Conservation (phyloP, 1,284 basidiomycete species). For the Cystobasidium sp. region DNA sequence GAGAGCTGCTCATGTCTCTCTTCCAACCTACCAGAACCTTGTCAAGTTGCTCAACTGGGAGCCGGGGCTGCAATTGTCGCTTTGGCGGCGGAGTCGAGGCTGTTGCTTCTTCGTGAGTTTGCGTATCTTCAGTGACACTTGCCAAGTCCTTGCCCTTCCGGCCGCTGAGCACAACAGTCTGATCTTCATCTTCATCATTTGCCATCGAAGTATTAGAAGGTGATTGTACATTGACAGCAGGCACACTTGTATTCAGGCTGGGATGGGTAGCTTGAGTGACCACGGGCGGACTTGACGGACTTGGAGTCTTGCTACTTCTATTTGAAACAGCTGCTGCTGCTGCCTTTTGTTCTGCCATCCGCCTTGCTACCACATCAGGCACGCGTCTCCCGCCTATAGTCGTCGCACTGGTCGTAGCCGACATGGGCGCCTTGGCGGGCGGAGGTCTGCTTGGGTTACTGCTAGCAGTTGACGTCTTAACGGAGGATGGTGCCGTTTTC, state of each 20-base stretch:
- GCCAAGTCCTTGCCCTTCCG: not conserved
- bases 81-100: constrained; percentile 3
- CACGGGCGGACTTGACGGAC: no score
- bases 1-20: not conserved
- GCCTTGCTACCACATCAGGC: constrained; percentile 23
- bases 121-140: not conserved
- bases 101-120: not conserved
- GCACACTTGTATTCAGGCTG: not conserved
- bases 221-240: constrained; percentile 14
- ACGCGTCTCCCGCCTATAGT: constrained; percentile 17
- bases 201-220: constrained; percentile 12
- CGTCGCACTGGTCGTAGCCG: not conserved
- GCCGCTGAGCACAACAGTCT: constrained; percentile 3
- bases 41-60: constrained; percentile 10
- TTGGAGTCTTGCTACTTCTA: not conserved
- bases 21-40: constrained; percentile 9
- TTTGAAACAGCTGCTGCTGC: constrained; percentile 4
- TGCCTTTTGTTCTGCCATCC: constrained; percentile 30
- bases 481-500: not conserved
- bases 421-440: not conserved
- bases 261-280: no score
- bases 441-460: not conserved
- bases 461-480: not conserved
- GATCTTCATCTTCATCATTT: constrained; percentile 23
- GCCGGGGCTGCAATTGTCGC: constrained; percentile 2